A percentile compares a stretch with the other conserved stretches of the same genome.
Conservation (phyloP, 257 asterid genomes). For the Capsicum rhomboideum region DNA sequence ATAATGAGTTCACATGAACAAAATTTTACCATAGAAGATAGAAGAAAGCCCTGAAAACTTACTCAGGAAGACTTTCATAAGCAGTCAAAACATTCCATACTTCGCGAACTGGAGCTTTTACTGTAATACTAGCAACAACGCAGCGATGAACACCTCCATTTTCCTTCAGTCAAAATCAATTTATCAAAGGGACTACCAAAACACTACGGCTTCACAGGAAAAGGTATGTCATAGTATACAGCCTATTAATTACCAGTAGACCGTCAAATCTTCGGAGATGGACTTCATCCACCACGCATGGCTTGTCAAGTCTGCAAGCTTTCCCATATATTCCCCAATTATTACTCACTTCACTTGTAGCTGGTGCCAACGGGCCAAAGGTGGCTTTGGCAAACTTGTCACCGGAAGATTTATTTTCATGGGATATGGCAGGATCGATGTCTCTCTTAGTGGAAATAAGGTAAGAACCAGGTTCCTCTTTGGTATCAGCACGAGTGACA, state of each 20-base stretch:
- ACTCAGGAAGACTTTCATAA: conserved; percentile 90
- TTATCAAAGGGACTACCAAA: conserved; percentile 15
- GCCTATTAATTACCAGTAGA: conserved; percentile 55
- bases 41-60: conserved; percentile 17
- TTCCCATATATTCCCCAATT: conserved; percentile 85
- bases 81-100: conserved; percentile 89
- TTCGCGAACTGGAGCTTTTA: conserved; percentile 78
- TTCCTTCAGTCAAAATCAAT: conserved; percentile 53
- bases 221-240: conserved; percentile 9
- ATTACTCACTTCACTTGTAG: conserved; percentile 45
- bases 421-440: conserved; percentile 17
- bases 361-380: conserved; percentile 58
- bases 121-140: conserved; percentile 91
- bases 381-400: conserved; percentile 40
- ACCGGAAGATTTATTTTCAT: conserved; percentile 23
- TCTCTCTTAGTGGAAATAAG: conserved; percentile 25
- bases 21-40: neutral
- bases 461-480: conserved; percentile 17
- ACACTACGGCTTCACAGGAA: neutral
- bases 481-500: conserved; percentile 14
- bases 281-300: conserved; percentile 89
- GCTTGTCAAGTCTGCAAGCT: conserved; percentile 59
- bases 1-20: too few relatives aligned
- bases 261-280: conserved; percentile 97
- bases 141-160: conserved; percentile 95